phyloP scores from a whole-genome alignment of 2,329 filamentous ascomycete species.

The Pseudocercospora crystallina region DNA sequence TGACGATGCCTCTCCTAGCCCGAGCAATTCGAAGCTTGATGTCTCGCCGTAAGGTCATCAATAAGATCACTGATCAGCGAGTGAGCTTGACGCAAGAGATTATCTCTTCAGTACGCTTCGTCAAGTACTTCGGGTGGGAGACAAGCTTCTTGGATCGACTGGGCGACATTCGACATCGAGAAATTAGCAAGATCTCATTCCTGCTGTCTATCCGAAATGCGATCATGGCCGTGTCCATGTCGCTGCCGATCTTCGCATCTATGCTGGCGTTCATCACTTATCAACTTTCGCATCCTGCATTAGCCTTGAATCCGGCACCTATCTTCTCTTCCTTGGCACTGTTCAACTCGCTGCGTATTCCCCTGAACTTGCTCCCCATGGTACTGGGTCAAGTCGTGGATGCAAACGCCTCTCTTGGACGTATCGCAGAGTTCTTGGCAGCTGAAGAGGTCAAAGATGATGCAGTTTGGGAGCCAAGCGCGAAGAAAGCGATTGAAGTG shows the following conservation, averaged over 20 bases:
- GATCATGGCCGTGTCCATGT: slow-evolving; percentile 80
- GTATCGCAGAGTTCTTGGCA: slow-evolving; percentile 84
- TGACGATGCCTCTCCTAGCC: slow-evolving; percentile 76
- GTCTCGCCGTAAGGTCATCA: slow-evolving; percentile 73
- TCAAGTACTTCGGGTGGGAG: slow-evolving; percentile 98
- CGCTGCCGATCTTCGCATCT: slow-evolving; percentile 87
- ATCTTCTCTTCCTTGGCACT: slow-evolving; percentile 92
- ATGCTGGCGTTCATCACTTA: slow-evolving; percentile 92
- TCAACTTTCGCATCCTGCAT: slow-evolving; percentile 49
- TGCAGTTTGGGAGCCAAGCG: slow-evolving; percentile 55
- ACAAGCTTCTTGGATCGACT: slow-evolving; percentile 78
- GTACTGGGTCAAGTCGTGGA: slow-evolving; percentile 89
- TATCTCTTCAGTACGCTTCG: slow-evolving; percentile 83
- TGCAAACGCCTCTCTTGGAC: slow-evolving; percentile 77
- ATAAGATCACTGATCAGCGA: slow-evolving; percentile 89
- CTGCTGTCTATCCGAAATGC: slow-evolving; percentile 80
- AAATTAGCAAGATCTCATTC: slow-evolving; percentile 81
- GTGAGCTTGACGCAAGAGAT: slow-evolving; percentile 93
- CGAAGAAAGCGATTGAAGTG: slow-evolving; percentile 64
- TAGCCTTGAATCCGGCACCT: slow-evolving; percentile 65
- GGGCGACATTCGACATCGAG: slow-evolving; percentile 68
- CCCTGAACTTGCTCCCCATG: slow-evolving; percentile 82
- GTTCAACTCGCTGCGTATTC: slow-evolving; percentile 88
- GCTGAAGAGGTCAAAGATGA: slow-evolving; percentile 82
- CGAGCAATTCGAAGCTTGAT: slow-evolving; percentile 76